Evolutionary conservation across 306 rosid genomes (phyloP), one percentile per base, ranked within the genome.

Genomic region (Castanea crenata): DNA sequence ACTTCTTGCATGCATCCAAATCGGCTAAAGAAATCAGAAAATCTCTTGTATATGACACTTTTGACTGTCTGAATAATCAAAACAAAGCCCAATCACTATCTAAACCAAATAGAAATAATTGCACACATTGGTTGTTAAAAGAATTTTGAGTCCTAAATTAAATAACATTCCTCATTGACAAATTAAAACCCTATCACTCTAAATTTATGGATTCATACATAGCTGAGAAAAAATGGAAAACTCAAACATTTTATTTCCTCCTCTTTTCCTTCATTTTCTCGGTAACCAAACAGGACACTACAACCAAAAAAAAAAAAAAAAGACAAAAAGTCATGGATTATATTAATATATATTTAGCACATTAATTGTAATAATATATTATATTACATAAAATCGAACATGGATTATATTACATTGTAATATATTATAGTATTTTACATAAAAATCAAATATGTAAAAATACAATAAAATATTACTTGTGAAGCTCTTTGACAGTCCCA

Each of bases 1-100:
- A 13, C 29, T 35, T 18, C 59, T 72, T 85, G 21, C 79, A n/a
- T 46, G 31, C 14, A 19, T 74, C 70, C n/a, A 18, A 34, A 16
- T 81, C 64, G 7, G 83, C 82, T n/a, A 86, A 51, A 31, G 90
- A 86, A 57, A 90, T 79, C 49, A 90, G 83, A 86, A 85, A 74
- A 0, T 70, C 82, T 72, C 89, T 86, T 7, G 88, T 51, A 58
- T 88, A 88, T 19, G 89, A 81, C 70, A 83, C 41, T 76, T 59
- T 90, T 31, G 83, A 74, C 13, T 35, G 69, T 72, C 94, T 88
- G 84, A 62, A 78, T 44, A 16, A 55, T 56, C 56, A 78, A 73
- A 70, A 65, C 73, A 67, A 54, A 18, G 44, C 71, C 10, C 29
- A 25, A 73, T 79, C 65, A 14, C 71, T 59, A 73, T 46, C 34